Evolutionary conservation across 768 basidiomycete genomes (phyloP), one percentile per base, ranked within the genome.

Genomic region (Mycena olivaceomarginata): DNA sequence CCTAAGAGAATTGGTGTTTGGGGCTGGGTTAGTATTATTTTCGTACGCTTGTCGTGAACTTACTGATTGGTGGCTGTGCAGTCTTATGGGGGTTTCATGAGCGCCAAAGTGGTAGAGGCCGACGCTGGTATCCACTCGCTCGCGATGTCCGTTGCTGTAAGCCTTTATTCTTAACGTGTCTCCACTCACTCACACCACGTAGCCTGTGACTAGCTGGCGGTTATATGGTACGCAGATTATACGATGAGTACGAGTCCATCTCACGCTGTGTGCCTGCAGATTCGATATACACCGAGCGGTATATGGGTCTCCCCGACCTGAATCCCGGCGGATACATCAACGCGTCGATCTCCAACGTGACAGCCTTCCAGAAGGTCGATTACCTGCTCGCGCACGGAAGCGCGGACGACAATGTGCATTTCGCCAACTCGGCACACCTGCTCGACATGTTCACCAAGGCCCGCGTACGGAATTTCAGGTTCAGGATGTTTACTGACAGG

Each of bases 401-500:
- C 79, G 98, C 94, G 11, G 98, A 99, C 83, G 98, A 99, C 83
- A 99, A 99, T 82, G 97, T 99, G 60, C 98, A 99, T 85, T 97
- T 92, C 81, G 92, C 95, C 51, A 98, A 99, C 86, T 93, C 95
- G 70, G 97, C 97, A 15, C 95, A 95, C 80, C 82, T 99, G 81
- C 86, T 99, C 46, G 98, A 99, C 85, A 97, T 98, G 93, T 91
- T 99, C 80, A 99, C 97, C 0, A 87, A 88, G 80, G 93, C 89
- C 37, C 88, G 93, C 72, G 91, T 99, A 60, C 89, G 94, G 80
- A 90, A 90, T 76, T 95, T 94, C 82, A 90, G 94, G 82, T 98
- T 99, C 86, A 92, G 98, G 82, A 96, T 99, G 96, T 99, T 99
- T 86, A 97, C 97, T 31, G 98, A 99, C 86, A 97, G 96, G 95